Percentiles rank a stretch among this genome's conserved stretches.
Conservation (phyloP, 257 asterid genomes). For the Gardenia jasminoides region DNA sequence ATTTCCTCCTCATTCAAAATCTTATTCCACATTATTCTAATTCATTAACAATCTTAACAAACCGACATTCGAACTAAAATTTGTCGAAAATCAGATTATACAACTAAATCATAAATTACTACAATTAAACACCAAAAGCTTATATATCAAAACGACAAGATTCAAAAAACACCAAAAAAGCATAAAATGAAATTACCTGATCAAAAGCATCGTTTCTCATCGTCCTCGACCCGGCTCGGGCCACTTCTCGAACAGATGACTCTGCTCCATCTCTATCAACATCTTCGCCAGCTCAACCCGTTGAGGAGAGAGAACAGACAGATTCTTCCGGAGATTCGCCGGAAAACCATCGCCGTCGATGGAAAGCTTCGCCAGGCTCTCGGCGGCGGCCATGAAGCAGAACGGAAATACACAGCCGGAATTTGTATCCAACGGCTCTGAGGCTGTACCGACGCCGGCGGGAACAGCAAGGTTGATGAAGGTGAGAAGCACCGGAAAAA, state of each 20-base stretch:
- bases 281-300: constrained; percentile 82
- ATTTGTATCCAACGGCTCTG: constrained; percentile 1
- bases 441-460: background rate
- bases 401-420: constrained; percentile 6
- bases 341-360: constrained; percentile 31
- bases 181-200: constrained; percentile 46
- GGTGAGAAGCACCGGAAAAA: background rate
- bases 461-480: background rate
- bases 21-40: too few species aligned
- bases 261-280: constrained; percentile 66
- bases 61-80: background rate
- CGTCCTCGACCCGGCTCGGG: constrained; percentile 78
- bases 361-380: constrained; percentile 41
- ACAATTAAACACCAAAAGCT: background rate
- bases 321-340: constrained; percentile 66
- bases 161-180: background rate
- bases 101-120: too few species aligned
- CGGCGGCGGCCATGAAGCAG: constrained; percentile 43
- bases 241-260: constrained; percentile 86
- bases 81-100: background rate
- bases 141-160: background rate
- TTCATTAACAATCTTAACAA: background rate
- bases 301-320: constrained; percentile 56
- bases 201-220: constrained; percentile 64
- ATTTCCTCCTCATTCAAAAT: too few species aligned